Evolutionary conservation across 1,284 basidiomycete species (phyloP).

Genomic region (Ganoderma lingzhi): DNA sequence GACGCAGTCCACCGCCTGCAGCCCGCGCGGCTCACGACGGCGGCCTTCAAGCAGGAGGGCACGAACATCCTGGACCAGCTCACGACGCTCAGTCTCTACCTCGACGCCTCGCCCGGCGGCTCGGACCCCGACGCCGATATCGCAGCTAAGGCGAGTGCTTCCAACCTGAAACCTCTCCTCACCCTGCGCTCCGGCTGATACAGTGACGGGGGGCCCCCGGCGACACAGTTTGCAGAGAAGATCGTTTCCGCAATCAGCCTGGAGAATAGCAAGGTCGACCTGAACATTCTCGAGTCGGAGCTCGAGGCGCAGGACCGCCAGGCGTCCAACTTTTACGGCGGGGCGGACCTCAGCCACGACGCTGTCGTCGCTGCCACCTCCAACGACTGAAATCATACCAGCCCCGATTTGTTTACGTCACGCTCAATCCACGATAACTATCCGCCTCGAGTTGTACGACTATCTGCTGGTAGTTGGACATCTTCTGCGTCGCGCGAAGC

Average conservation of each 20-base stretch:
- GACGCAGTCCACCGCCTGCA: not conserved
- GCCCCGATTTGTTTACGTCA: too few relatives aligned
- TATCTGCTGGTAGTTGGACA: too few relatives aligned
- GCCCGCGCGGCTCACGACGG: not conserved
- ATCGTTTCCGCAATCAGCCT: not conserved
- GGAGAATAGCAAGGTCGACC: not conserved
- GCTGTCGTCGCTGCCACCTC: not conserved
- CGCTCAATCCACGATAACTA: too few relatives aligned
- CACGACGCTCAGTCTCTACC: not conserved
- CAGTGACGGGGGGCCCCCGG: not conserved
- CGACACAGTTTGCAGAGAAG: not conserved
- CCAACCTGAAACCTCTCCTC: not conserved
- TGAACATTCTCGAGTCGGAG: not conserved
- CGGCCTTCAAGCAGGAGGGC: not conserved
- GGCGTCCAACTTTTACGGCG: not conserved
- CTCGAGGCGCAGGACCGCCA: constrained; percentile 2
- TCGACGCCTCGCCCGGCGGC: not conserved
- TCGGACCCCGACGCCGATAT: not conserved
- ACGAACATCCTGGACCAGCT: not conserved
- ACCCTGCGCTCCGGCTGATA: not conserved
- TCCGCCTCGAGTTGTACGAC: too few relatives aligned
- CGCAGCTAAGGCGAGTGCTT: not conserved
- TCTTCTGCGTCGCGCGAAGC: too few relatives aligned
- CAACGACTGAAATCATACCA: not conserved
- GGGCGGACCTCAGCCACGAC: not conserved